phyloP scores from a whole-genome alignment of 768 basidiomycete genomes.

The Suillus decipiens region DNA sequence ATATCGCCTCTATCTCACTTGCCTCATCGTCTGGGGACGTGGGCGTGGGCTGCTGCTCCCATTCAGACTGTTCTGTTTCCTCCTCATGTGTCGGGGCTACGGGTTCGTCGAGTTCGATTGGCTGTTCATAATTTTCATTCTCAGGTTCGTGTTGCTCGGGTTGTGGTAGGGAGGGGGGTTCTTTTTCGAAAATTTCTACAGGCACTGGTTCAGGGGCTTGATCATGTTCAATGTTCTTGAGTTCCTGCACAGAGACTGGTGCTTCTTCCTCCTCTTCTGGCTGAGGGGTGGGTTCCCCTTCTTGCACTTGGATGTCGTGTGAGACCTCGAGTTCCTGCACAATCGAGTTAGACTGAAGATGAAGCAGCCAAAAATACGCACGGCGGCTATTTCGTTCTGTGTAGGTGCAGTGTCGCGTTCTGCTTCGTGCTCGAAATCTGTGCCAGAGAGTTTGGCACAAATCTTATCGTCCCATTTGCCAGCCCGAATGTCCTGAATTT shows the following conservation, averaged over 20 bases:
- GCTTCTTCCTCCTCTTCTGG: not conserved
- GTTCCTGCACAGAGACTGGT: not conserved
- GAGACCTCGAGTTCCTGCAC: not conserved
- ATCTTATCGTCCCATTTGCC: slow-evolving; percentile 66
- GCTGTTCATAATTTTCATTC: not conserved
- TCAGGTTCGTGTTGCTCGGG: not conserved
- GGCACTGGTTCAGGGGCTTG: not conserved
- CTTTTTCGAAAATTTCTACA: not conserved
- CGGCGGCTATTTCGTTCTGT: slow-evolving; percentile 1
- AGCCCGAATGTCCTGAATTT: slow-evolving; percentile 75
- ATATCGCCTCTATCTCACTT: slow-evolving; percentile 8
- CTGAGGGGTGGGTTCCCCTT: not conserved
- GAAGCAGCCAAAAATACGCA: not conserved
- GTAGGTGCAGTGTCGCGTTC: not conserved
- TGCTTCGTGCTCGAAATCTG: slow-evolving; percentile 6
- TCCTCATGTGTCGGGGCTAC: not conserved
- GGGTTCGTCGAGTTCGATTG: not conserved
- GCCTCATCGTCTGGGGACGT: slow-evolving; percentile 2
- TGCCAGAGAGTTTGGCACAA: slow-evolving; percentile 30
- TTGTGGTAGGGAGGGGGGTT: not conserved
- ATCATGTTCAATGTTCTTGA: not conserved
- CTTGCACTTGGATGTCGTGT: not conserved
- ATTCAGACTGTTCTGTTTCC: not conserved
- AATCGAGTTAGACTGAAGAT: not conserved
- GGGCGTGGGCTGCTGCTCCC: not conserved